Percentiles rank a stretch among this genome's conserved stretches.
These are phyloP conservation scores for Coleophoma cylindrospora DNA, from an alignment of 2,329 filamentous ascomycete genomes.

Conservation along the genomic window DNA sequence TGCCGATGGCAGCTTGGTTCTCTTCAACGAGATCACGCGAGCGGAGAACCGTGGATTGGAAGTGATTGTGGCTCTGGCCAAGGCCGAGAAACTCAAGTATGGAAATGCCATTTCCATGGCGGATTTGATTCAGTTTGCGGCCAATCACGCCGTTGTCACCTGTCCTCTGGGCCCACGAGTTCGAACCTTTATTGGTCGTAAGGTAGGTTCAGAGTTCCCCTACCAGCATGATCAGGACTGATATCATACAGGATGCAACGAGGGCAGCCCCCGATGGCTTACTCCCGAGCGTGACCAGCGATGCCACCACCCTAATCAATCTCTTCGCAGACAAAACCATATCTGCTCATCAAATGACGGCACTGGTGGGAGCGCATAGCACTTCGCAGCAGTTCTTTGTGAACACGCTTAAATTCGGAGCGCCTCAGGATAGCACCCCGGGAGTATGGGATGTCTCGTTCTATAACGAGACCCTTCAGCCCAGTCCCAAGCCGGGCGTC, in stretches of 20 bases:
- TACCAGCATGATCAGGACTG: neutral
- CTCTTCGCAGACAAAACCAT: slow-evolving; percentile 48
- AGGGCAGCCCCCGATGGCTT: slow-evolving; percentile 34
- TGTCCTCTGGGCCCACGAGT: slow-evolving; percentile 49
- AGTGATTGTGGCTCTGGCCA: slow-evolving; percentile 29
- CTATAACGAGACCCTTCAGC: slow-evolving; percentile 36
- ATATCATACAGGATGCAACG: slow-evolving; percentile 28
- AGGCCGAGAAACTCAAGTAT: slow-evolving; percentile 32
- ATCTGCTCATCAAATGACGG: slow-evolving; percentile 41
- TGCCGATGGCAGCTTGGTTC: slow-evolving; percentile 40
- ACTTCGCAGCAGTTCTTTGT: slow-evolving; percentile 41
- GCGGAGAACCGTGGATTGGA: slow-evolving; percentile 41
- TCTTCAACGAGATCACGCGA: slow-evolving; percentile 32
- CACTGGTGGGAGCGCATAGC: slow-evolving; percentile 50
- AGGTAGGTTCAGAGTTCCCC: neutral
- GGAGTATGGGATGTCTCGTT: slow-evolving; percentile 45
- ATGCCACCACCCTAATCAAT: slow-evolving; percentile 36
- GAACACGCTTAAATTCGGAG: slow-evolving; percentile 8
- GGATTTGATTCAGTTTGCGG: slow-evolving; percentile 48
- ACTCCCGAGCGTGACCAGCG: slow-evolving; percentile 36
- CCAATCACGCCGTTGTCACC: slow-evolving; percentile 39
- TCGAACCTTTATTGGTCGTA: slow-evolving; percentile 42
- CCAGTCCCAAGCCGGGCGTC: slow-evolving; percentile 19
- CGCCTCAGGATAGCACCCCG: slow-evolving; percentile 42
- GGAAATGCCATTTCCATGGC: slow-evolving; percentile 39